Evolutionary conservation across 768 basidiomycete genomes (phyloP).

Genomic region (Mycena kentingensis): DNA sequence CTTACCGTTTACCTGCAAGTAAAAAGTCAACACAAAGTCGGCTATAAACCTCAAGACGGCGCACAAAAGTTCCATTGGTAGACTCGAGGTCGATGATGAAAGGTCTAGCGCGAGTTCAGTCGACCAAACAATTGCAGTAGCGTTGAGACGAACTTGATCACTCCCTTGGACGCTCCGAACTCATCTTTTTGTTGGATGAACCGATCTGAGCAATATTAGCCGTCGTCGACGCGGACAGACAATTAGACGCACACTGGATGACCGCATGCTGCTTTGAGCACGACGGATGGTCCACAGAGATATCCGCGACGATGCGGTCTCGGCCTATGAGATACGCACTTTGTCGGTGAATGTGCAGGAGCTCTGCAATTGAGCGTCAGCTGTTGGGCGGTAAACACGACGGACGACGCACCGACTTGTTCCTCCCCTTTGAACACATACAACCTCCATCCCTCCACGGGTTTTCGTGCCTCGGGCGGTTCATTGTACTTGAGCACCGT

Average conservation of each 20-base stretch:
- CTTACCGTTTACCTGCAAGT: too few relatives aligned
- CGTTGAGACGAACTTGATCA: constrained; percentile 70
- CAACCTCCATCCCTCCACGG: constrained; percentile 84
- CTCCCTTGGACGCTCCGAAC: constrained; percentile 74
- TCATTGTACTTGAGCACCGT: constrained; percentile 97
- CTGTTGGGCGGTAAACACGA: background rate
- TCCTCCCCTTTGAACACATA: constrained; percentile 98
- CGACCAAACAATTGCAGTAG: constrained; percentile 4
- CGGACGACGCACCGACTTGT: constrained; percentile 72
- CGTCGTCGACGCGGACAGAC: background rate
- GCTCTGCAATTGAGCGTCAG: constrained; percentile 48
- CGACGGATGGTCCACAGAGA: constrained; percentile 92
- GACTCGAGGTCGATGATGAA: constrained; percentile 98
- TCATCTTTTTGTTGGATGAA: constrained; percentile 87
- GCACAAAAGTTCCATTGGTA: constrained; percentile 93
- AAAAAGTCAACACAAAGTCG: too few relatives aligned
- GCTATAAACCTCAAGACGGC: too few relatives aligned
- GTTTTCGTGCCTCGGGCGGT: constrained; percentile 96
- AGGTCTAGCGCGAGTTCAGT: constrained; percentile 54
- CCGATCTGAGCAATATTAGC: constrained; percentile 54
- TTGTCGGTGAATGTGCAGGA: constrained; percentile 90
- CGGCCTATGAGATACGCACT: constrained; percentile 93
- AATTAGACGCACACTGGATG: constrained; percentile 74
- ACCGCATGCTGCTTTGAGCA: constrained; percentile 98
- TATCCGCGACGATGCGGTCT: constrained; percentile 83